Evolutionary conservation across 768 basidiomycete species (phyloP).

Genomic region (Amanita rubescens): DNA sequence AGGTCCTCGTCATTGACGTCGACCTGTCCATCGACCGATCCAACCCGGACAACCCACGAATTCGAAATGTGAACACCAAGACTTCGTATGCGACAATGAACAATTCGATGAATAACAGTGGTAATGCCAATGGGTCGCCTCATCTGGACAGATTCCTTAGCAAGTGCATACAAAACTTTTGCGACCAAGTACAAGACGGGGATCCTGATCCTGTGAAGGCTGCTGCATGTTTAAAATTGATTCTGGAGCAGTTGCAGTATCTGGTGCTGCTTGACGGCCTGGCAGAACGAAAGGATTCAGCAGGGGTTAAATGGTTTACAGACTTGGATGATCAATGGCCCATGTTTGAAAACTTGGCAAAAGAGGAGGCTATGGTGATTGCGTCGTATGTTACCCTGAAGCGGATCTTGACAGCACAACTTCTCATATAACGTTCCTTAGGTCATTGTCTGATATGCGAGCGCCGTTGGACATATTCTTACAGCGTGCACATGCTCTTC

Average conservation of each 20-base stretch:
- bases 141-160: conserved; percentile 60
- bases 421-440: conserved; percentile 13
- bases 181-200: conserved; percentile 50
- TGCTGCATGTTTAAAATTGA: conserved; percentile 36
- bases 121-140: conserved; percentile 41
- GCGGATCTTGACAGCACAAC: background rate
- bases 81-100: conserved; percentile 63
- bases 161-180: conserved; percentile 48
- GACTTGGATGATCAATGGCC: conserved; percentile 51
- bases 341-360: conserved; percentile 41
- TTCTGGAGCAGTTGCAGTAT: conserved; percentile 55
- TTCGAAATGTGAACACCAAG: conserved; percentile 53
- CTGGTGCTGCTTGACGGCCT: conserved; percentile 67
- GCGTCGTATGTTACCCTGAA: conserved; percentile 37
- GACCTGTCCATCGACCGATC: conserved; percentile 46
- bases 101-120: conserved; percentile 25
- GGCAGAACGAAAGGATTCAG: conserved; percentile 51
- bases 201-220: conserved; percentile 51
- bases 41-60: conserved; percentile 26
- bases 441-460: conserved; percentile 29
- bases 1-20: conserved; percentile 74
- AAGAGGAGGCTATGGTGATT: conserved; percentile 43
- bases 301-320: conserved; percentile 70
- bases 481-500: conserved; percentile 55
- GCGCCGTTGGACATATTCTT: conserved; percentile 70